Conservation (phyloP, 768 basidiomycete genomes). For the Kwoniella newhampshirensis region DNA sequence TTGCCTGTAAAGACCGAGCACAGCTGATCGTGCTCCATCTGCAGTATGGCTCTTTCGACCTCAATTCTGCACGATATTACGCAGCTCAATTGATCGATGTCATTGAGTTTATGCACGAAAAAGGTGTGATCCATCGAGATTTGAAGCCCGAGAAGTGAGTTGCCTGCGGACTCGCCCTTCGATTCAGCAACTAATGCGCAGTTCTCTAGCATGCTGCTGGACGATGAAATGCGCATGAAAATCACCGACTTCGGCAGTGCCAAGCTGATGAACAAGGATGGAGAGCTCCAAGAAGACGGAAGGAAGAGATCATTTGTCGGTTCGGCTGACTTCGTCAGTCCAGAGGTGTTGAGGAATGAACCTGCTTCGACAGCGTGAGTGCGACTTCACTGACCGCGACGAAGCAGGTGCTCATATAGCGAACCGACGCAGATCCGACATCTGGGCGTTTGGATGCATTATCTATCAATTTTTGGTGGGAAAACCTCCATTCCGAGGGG, state of each 20-base stretch:
- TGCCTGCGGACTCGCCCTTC: neutral
- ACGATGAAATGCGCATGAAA: conserved; percentile 79
- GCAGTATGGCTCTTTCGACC: conserved; percentile 77
- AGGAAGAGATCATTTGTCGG: conserved; percentile 75
- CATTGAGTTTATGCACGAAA: conserved; percentile 83
- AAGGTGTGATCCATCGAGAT: conserved; percentile 81
- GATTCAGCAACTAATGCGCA: conserved; percentile 57
- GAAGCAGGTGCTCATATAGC: neutral
- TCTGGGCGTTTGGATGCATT: conserved; percentile 94
- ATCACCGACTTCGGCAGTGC: conserved; percentile 98
- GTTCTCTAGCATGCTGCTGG: conserved; percentile 90
- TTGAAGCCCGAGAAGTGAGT: conserved; percentile 57
- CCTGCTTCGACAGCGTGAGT: conserved; percentile 72
- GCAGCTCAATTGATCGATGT: conserved; percentile 87
- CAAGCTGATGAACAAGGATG: conserved; percentile 50
- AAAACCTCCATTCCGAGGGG: conserved; percentile 82
- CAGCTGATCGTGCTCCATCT: conserved; percentile 6
- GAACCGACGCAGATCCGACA: conserved; percentile 69
- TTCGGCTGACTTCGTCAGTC: conserved; percentile 84
- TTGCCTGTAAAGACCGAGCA: neutral
- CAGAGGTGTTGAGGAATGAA: conserved; percentile 72
- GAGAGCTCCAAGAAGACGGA: conserved; percentile 55
- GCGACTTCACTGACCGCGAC: neutral
- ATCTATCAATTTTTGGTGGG: conserved; percentile 91
- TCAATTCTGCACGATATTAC: conserved; percentile 75